Conservation (phyloP, 106 monocot species). For the Allium fistulosum region DNA sequence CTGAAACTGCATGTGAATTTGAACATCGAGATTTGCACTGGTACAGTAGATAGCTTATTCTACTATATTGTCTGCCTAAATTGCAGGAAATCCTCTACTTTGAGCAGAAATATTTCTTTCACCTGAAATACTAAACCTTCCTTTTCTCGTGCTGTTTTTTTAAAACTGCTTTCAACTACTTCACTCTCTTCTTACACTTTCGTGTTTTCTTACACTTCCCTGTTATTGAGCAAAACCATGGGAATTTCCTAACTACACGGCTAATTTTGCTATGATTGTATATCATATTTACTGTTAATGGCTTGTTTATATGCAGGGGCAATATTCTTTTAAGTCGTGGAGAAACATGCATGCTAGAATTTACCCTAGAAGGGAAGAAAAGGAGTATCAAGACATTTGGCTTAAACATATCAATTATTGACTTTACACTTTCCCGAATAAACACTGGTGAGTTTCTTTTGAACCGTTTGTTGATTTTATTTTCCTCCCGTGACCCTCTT, state of each 20-base stretch:
- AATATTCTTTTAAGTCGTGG: conserved; percentile 77
- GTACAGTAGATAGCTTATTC: conserved; percentile 16
- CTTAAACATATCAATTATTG: conserved; percentile 72
- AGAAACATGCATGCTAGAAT: conserved; percentile 25
- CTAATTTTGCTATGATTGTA: no score
- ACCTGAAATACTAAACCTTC: no score
- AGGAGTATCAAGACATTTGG: conserved; percentile 55
- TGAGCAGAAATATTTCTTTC: no score
- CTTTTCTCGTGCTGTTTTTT: no score
- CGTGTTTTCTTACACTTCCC: no score
- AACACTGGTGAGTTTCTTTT: conserved; percentile 58
- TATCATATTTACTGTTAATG: no score
- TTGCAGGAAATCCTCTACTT: no score
- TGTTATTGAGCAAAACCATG: no score
- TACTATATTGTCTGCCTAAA: no score
- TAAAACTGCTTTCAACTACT: no score
- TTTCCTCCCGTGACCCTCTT: not conserved
- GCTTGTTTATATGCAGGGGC: conserved; percentile 52
- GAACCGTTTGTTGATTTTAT: not conserved
- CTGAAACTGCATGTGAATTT: conserved; percentile 92
- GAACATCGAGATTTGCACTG: conserved; percentile 98
- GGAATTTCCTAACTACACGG: no score
- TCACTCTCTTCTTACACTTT: no score
- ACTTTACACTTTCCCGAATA: conserved; percentile 92
- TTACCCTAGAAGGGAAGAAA: conserved; percentile 66